Evolutionary conservation across 805 yeast genomes (phyloP).

Genomic region (Jamesozyma spencerorum): DNA sequence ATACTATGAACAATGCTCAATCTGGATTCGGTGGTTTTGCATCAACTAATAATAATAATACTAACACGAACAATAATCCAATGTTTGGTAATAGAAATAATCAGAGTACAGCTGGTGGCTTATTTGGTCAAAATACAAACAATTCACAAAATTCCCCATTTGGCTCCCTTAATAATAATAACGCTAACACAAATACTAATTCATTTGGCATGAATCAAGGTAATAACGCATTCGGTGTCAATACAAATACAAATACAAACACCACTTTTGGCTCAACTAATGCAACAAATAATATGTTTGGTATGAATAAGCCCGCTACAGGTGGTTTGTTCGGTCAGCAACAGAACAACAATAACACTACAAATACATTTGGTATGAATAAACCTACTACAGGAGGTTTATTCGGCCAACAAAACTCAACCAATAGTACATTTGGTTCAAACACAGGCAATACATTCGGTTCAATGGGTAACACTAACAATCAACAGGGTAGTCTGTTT

Average conservation of each 20-base stretch:
- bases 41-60: conserved; percentile 8
- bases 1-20: conserved; percentile 17
- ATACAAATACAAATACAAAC: conserved; percentile 8
- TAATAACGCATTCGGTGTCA: conserved; percentile 27
- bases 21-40: conserved; percentile 30
- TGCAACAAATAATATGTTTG: conserved; percentile 27
- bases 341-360: conserved; percentile 6
- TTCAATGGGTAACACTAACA: conserved; percentile 10
- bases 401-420: conserved; percentile 21
- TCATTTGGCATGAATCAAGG: conserved; percentile 17
- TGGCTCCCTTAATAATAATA: conserved; percentile 17
- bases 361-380: conserved; percentile 28
- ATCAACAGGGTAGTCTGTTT: conserved; percentile 33
- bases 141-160: conserved; percentile 20
- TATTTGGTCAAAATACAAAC: conserved; percentile 23
- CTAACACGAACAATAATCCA: conserved; percentile 11
- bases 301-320: conserved; percentile 21
- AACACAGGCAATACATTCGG: neutral
- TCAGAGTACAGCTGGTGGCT: conserved; percentile 14
- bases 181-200: conserved; percentile 16
- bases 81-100: conserved; percentile 13
- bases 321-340: conserved; percentile 21
- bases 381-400: conserved; percentile 24
- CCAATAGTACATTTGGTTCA: conserved; percentile 22
- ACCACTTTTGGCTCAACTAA: conserved; percentile 24